Evolutionary conservation across 129 eudicot genomes (phyloP).

Genomic region (Artemisia tridentata): DNA sequence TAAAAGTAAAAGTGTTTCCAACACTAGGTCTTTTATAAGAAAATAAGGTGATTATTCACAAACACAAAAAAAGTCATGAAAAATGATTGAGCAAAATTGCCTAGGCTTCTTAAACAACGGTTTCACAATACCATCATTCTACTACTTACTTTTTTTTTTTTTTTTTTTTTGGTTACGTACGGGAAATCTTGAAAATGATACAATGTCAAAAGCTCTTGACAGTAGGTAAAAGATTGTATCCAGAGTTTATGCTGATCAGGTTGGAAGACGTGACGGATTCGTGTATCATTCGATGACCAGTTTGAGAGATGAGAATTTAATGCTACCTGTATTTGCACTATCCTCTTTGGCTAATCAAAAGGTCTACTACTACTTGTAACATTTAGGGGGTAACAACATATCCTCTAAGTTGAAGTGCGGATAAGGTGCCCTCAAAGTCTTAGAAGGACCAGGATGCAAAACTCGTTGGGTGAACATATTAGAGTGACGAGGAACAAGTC

Average conservation of each 20-base stretch:
- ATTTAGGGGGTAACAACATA: too few relatives aligned
- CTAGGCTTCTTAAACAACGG: conserved; percentile 19
- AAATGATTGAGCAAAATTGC: conserved; percentile 26
- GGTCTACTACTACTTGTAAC: too few relatives aligned
- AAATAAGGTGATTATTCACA: conserved; percentile 2
- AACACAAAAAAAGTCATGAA: background rate
- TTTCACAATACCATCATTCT: conserved; percentile 20
- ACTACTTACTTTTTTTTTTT: background rate
- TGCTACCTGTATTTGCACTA: too few relatives aligned
- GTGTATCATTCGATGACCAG: too few relatives aligned
- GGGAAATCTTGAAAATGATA: conserved; percentile 15
- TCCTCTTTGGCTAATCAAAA: too few relatives aligned
- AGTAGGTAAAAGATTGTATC: background rate
- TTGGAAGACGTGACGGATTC: too few relatives aligned
- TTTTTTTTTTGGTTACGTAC: background rate
- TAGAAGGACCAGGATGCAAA: too few relatives aligned
- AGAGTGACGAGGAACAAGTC: too few relatives aligned
- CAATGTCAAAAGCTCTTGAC: background rate
- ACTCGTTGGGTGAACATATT: too few relatives aligned
- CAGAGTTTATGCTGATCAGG: conserved; percentile 13
- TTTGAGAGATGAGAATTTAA: too few relatives aligned
- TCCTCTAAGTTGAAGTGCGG: too few relatives aligned
- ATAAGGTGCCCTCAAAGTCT: too few relatives aligned
- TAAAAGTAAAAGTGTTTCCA: background rate
- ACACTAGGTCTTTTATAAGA: conserved; percentile 24